Percentiles rank a stretch among this genome's conserved stretches.
These are phyloP conservation scores for Rhodomyrtus tomentosa DNA, from an alignment of 345 rosid species.

Conservation along the genomic window DNA sequence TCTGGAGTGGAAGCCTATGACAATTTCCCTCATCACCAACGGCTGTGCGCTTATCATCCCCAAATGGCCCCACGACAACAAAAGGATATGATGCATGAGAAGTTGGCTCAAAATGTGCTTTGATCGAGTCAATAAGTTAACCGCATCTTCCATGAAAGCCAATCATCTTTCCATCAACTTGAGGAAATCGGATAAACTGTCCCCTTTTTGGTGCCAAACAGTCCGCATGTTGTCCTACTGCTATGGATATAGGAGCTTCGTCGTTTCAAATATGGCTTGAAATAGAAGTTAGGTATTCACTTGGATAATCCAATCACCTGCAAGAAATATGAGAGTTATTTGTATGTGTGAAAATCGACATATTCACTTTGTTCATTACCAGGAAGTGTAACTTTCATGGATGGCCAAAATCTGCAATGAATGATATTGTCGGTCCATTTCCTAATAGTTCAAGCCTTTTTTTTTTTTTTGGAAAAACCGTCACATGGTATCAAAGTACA, in stretches of 20 bases:
- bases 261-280: background rate
- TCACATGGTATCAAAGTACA: background rate
- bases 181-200: background rate
- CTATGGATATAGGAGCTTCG: background rate
- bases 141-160: background rate
- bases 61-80: background rate
- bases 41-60: background rate
- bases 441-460: background rate
- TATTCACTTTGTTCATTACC: background rate
- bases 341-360: background rate
- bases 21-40: background rate
- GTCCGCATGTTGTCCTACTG: background rate
- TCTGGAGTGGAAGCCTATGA: background rate
- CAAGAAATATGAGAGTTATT: background rate
- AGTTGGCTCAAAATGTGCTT: background rate
- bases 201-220: background rate
- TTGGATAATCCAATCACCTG: conserved; percentile 1
- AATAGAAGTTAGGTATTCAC: background rate
- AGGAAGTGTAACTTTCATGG: background rate
- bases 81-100: background rate
- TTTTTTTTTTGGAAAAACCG: background rate
- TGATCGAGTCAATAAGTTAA: background rate
- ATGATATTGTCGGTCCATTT: background rate
- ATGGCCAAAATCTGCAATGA: background rate
- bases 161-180: background rate